A percentile compares a stretch with the other conserved stretches of the same genome.
These are phyloP conservation scores for Pseudomonodictys pantanalensis DNA, from an alignment of 495 filamentous ascomycete species.

Conservation along the genomic window DNA sequence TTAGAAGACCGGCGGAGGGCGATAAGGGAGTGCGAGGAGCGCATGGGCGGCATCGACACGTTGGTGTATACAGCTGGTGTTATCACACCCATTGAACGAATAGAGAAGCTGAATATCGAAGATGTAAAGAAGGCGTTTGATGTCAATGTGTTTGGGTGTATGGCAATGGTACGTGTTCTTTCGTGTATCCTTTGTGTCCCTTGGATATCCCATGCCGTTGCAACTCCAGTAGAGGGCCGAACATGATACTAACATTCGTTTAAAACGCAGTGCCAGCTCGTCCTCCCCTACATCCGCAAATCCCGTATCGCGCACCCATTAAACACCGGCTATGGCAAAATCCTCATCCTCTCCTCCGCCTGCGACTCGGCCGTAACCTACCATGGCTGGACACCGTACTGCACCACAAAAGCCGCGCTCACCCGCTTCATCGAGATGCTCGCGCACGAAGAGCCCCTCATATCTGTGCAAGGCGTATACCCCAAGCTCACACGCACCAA, in stretches of 20 bases:
- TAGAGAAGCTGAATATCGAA: constrained; percentile 8
- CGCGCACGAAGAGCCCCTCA: constrained; percentile 8
- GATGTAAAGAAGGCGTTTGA: constrained; percentile 6
- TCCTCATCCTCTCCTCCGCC: constrained; percentile 2
- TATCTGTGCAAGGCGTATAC: constrained; percentile 11
- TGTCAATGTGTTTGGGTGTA: constrained; percentile 11
- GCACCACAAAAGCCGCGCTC: constrained; percentile 9
- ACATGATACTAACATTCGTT: neutral
- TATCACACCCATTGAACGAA: constrained; percentile 11
- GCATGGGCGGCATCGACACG: constrained; percentile 4
- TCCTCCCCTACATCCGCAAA: constrained; percentile 5
- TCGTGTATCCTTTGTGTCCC: neutral
- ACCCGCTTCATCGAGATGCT: constrained; percentile 5
- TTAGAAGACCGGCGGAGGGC: neutral
- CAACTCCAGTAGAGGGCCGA: no score
- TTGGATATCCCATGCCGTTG: neutral
- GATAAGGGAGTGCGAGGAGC: neutral
- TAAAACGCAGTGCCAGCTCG: constrained; percentile 1
- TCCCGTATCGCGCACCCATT: neutral
- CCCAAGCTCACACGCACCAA: constrained; percentile 11
- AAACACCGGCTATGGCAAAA: constrained; percentile 7
- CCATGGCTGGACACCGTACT: constrained; percentile 11
- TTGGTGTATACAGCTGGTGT: constrained; percentile 9
- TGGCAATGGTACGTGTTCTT: neutral
- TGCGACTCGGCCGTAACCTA: constrained; percentile 3